Evolutionary conservation across 371 early-diverging fungal species (phyloP).

Genomic region (Circinella minor): DNA sequence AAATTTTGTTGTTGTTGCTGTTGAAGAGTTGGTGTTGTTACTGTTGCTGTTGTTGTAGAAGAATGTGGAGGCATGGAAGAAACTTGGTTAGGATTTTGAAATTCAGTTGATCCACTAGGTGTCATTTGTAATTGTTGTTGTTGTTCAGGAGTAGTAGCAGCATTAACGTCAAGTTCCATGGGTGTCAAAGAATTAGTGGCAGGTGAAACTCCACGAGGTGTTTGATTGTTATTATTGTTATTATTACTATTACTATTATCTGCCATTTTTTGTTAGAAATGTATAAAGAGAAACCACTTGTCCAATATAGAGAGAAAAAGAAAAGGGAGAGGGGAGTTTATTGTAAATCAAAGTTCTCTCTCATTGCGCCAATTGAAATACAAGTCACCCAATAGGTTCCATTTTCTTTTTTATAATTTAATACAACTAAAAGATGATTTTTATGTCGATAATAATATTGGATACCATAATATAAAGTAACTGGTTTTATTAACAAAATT

Average conservation of each 20-base stretch:
- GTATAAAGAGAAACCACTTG: neutral
- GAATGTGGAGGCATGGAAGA: conserved; percentile 17
- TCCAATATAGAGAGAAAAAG: neutral
- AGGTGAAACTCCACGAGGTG: conserved; percentile 25
- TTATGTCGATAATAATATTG: too few relatives aligned
- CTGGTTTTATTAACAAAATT: too few relatives aligned
- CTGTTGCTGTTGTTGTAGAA: neutral
- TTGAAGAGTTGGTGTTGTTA: conserved; percentile 7
- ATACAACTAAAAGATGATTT: too few relatives aligned
- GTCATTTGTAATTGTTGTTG: conserved; percentile 23
- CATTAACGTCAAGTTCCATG: conserved; percentile 30
- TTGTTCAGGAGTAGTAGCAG: conserved; percentile 21
- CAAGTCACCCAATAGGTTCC: too few relatives aligned
- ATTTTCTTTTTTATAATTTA: too few relatives aligned
- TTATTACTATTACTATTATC: neutral
- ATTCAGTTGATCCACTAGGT: conserved; percentile 23
- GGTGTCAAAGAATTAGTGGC: conserved; percentile 25
- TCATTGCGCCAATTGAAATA: too few relatives aligned
- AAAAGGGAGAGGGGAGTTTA: too few relatives aligned
- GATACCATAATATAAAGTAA: too few relatives aligned
- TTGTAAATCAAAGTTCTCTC: too few relatives aligned
- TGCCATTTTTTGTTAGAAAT: neutral
- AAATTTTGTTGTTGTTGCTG: neutral
- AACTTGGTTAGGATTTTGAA: conserved; percentile 26
- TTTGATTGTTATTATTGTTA: conserved; percentile 10